Evolutionary conservation across 2,329 filamentous ascomycete species (phyloP).

Genomic region (Cephalotrichum gorgonifer): DNA sequence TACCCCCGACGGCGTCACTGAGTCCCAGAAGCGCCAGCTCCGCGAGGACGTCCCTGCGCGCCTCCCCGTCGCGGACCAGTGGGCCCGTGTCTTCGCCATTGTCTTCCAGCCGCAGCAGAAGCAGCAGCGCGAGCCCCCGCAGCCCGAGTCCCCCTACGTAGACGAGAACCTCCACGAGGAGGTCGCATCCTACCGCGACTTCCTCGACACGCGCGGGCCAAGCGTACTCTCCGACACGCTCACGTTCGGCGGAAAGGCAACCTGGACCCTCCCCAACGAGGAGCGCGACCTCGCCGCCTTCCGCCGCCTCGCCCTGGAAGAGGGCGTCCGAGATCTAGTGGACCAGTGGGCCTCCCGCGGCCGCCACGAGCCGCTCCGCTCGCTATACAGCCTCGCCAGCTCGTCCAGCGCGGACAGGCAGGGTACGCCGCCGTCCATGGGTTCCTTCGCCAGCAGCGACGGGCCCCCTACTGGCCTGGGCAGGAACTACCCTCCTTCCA

Average conservation of each 20-base stretch:
- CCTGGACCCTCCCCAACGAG: slow-evolving; percentile 4
- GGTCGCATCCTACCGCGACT: neutral
- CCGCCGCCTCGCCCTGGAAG: neutral
- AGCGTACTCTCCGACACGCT: slow-evolving; percentile 1
- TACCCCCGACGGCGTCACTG: slow-evolving; percentile 3
- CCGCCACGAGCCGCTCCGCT: neutral
- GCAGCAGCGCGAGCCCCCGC: neutral
- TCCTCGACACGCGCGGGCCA: neutral
- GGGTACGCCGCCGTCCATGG: neutral
- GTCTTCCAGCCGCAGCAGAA: neutral
- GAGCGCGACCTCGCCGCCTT: slow-evolving; percentile 6
- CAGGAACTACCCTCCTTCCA: neutral
- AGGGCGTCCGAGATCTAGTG: slow-evolving; percentile 3
- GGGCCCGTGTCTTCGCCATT: slow-evolving; percentile 2
- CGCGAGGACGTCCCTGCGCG: neutral
- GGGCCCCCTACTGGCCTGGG: neutral
- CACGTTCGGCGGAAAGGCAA: neutral
- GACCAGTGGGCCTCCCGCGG: neutral
- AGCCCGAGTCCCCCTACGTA: slow-evolving; percentile 2
- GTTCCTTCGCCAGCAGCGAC: neutral
- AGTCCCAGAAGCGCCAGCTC: slow-evolving; percentile 5
- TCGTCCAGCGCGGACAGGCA: neutral
- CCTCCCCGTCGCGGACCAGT: slow-evolving; percentile 2
- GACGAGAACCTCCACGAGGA: neutral
- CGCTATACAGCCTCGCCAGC: neutral